Base-by-base conservation (phyloP, 306 rosid genomes). In the Cucurbita moschata region DNA sequence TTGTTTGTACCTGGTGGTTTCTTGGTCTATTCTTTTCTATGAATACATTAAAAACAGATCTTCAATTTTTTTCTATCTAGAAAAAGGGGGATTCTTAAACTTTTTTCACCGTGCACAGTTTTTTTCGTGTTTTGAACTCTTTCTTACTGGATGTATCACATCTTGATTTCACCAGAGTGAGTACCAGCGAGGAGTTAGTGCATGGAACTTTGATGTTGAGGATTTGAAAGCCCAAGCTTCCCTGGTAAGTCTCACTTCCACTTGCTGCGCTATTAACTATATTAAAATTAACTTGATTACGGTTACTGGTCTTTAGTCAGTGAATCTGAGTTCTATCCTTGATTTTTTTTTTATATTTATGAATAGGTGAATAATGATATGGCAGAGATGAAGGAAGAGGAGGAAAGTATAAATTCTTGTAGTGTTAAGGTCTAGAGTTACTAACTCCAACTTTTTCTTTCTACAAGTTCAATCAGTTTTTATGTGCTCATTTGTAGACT, bases 171-270 rank as follows among this genome's bases (percentile, higher is more conserved):
- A 74, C 69, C 84, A 95, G 99, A 95, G 97, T 79, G 97, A 95
- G 85, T 95, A 95, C 82, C 92, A 95, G 50, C 96, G 97, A 78
- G 99, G 99, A 69, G 99, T 95, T 76, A 95, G 99, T 75, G 99
- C 99, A 23, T 95, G 99, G 99, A 89, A 95, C 87, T 95, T 95
- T 13, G 96, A 95, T 71, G 39, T 95, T 62, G 96, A 87, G 72
- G 99, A 95, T 86, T 86, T 95, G 81, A 95, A 91, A 87, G 96
- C 93, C 59, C 99, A 91, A 82, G 99, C 99, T 52, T 88, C 99
- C 57, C 37, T 86, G 97, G 99, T 95, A 85, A 80, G 87, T 67
- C 60, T 43, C 70, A 9, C 18, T 14, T 72, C 58, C 8, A 23
- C 11, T 30, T 50, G 15, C 60, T 50, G 47, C 16, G 1, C 21